These are phyloP conservation scores for Candida alai DNA, from an alignment of 805 yeast species.

Conservation along the genomic window DNA sequence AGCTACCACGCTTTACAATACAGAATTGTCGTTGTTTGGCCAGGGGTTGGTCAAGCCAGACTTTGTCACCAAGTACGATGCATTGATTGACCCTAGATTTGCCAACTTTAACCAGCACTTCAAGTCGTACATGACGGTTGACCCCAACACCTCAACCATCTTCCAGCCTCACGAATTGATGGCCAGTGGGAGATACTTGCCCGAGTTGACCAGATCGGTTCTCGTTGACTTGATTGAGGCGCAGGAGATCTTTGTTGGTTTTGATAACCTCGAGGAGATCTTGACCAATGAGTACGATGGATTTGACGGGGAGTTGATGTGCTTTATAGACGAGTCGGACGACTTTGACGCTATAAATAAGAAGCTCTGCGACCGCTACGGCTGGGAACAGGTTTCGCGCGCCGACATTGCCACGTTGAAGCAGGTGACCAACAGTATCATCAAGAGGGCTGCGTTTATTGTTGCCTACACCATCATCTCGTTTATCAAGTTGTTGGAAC, in stretches of 20 bases:
- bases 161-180: slow-evolving; percentile 57
- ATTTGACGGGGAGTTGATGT: slow-evolving; percentile 40
- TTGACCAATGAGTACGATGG: slow-evolving; percentile 23
- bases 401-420: slow-evolving; percentile 27
- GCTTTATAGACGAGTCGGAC: slow-evolving; percentile 31
- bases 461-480: slow-evolving; percentile 42
- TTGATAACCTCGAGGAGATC: slow-evolving; percentile 10
- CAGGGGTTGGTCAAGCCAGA: slow-evolving; percentile 21
- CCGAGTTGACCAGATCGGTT: slow-evolving; percentile 48
- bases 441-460: slow-evolving; percentile 42
- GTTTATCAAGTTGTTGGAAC: slow-evolving; percentile 23
- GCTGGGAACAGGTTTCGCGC: slow-evolving; percentile 18
- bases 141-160: slow-evolving; percentile 19
- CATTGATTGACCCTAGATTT: slow-evolving; percentile 29
- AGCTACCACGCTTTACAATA: slow-evolving; percentile 35
- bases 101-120: slow-evolving; percentile 8
- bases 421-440: slow-evolving; percentile 32
- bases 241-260: slow-evolving; percentile 23
- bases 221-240: slow-evolving; percentile 30
- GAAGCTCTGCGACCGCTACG: slow-evolving; percentile 19
- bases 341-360: slow-evolving; percentile 16
- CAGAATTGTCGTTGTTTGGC: slow-evolving; percentile 58
- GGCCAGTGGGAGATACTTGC: slow-evolving; percentile 54
- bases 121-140: slow-evolving; percentile 27
- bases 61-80: slow-evolving; percentile 37